These are phyloP conservation scores for Suaeda aralocaspica DNA, from an alignment of 148 eudicot species.

Conservation along the genomic window DNA sequence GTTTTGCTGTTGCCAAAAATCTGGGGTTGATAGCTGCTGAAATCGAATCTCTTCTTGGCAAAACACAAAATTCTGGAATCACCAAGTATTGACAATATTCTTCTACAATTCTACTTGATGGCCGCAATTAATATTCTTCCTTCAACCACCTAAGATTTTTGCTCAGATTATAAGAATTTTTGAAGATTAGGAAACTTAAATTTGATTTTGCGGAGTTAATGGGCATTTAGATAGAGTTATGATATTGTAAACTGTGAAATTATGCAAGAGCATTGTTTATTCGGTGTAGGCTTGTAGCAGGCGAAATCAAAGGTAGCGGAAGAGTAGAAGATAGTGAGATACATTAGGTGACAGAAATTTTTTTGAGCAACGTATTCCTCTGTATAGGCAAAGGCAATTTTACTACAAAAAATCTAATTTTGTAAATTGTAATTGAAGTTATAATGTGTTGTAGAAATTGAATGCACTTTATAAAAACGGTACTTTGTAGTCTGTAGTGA, in stretches of 20 bases:
- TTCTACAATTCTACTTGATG: neutral
- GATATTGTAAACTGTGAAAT: neutral
- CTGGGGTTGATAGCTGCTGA: constrained; percentile 55
- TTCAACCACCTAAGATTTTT: neutral
- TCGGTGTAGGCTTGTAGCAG: no score
- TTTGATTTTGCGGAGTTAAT: no score
- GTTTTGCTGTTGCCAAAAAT: constrained; percentile 78
- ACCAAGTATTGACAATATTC: constrained; percentile 42
- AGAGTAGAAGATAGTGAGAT: neutral
- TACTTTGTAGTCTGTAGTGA: no score
- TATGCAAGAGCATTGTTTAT: neutral
- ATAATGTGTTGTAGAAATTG: neutral
- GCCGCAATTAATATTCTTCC: neutral
- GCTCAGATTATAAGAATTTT: neutral
- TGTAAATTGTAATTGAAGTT: neutral
- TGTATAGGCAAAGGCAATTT: neutral
- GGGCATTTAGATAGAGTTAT: neutral
- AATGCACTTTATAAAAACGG: neutral
- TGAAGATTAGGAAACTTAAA: neutral
- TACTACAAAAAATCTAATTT: neutral
- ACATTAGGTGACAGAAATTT: neutral
- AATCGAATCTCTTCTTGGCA: constrained; percentile 60
- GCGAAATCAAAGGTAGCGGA: neutral
- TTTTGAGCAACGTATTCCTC: neutral
- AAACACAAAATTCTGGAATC: constrained; percentile 54